Evolutionary conservation across 2,329 filamentous ascomycete species (phyloP).

Genomic region (Trichophyton simii): DNA sequence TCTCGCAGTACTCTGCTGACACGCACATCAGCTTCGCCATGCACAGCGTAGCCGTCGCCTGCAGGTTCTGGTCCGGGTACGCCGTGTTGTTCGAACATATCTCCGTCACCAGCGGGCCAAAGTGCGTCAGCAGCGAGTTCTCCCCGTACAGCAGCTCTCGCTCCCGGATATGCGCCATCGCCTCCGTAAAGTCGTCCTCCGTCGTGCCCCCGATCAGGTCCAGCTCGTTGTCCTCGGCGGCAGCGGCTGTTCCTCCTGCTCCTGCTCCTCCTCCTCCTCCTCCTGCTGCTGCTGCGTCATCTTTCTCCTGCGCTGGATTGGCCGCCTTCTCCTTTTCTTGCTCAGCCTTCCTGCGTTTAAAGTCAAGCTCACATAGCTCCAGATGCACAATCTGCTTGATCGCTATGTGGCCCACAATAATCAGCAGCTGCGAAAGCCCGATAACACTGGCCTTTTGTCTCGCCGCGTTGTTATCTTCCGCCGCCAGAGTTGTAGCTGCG

Average conservation of each 20-base stretch:
- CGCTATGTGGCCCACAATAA: constrained; percentile 89
- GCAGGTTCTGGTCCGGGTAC: constrained; percentile 78
- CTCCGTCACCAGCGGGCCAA: constrained; percentile 82
- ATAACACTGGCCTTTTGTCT: constrained; percentile 56
- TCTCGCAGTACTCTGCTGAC: constrained; percentile 89
- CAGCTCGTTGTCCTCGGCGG: constrained; percentile 69
- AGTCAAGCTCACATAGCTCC: constrained; percentile 93
- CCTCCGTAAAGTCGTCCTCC: constrained; percentile 84
- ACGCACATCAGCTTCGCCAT: constrained; percentile 98
- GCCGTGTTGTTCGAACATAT: constrained; percentile 90
- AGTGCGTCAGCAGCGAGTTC: constrained; percentile 73
- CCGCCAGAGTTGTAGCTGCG: constrained; percentile 13
- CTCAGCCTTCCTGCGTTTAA: constrained; percentile 74
- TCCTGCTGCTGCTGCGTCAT: constrained; percentile 22
- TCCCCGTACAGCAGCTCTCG: constrained; percentile 72
- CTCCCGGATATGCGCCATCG: constrained; percentile 72
- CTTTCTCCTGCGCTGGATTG: no score
- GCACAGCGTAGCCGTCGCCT: constrained; percentile 86
- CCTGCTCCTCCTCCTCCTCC: constrained; percentile 36
- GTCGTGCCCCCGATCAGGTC: constrained; percentile 95
- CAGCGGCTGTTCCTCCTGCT: constrained; percentile 32
- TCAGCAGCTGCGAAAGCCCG: constrained; percentile 77
- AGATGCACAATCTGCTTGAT: constrained; percentile 99
- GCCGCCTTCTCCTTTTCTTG: constrained; percentile 35
- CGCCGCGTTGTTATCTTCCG: constrained; percentile 25